Base-by-base conservation (phyloP, 148 eudicot genomes). In the Tetragonia tetragonoides region DNA sequence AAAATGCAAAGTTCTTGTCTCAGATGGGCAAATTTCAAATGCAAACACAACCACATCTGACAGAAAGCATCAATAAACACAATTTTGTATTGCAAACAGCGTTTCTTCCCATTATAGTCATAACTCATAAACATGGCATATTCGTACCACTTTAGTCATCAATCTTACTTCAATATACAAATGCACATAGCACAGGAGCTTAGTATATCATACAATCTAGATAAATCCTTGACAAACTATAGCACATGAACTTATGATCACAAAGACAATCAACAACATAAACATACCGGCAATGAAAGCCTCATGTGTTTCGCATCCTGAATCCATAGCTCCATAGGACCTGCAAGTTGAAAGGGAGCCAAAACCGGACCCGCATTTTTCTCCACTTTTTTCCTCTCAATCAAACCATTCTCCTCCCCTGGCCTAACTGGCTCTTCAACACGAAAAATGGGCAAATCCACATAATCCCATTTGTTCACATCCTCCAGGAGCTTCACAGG, bases 291-390 rank as follows among this genome's bases (percentile, higher is more conserved):
- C 78, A 91, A 81, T 0, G 96, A 88, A 70, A 91, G 74, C 83
- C 91, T 85, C 87, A 86, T 90, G 63, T 91, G 86, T 81, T 91
- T 89, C n/a, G 85, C 96, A 78, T 91, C 96, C 85, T 88, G 95
- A 79, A 87, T 90, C 97, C 97, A 92, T 10, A 95, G 86, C 80
- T 95, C 99, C 96, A 95, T 95, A 11, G 99, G 99, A 73, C 96
- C 97, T 0, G 96, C 96, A 73, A 95, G 87, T 86, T 95, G 96
- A 78, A 95, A 95, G 1, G 99, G 99, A 23, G 96, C 91, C 81
- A 95, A 82, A 80, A 91, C 94, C 0, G 97, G 94, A 77, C 82
- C 81, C 64, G 77, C 70, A 21, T 76, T 82, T 38, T 84, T 85
- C 40, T 68, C 77, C 75, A 47, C 41, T 16, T 64, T 75, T 72